Conservation (phyloP, 192 early-diverging fungal genomes). For the Umbelopsis isabellina region DNA sequence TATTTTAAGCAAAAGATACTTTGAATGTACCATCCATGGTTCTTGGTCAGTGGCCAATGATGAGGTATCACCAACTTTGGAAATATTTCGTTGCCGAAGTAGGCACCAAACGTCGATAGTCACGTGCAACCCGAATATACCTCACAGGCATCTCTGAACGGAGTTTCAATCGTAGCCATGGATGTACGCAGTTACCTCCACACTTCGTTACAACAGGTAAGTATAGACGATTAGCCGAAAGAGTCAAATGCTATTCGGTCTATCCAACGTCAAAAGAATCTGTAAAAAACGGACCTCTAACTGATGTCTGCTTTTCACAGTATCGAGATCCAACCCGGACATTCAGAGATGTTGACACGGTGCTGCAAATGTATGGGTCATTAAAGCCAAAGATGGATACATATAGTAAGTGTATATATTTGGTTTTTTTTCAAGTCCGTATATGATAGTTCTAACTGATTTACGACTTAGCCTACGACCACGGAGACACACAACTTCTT, state of each 20-base stretch:
- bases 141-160: neutral
- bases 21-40: neutral
- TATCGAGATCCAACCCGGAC: slow-evolving; percentile 65
- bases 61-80: neutral
- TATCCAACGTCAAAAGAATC: too few species aligned
- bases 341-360: slow-evolving; percentile 67
- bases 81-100: too few species aligned
- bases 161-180: slow-evolving; percentile 10
- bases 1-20: neutral
- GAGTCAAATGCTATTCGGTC: neutral
- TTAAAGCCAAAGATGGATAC: slow-evolving; percentile 70
- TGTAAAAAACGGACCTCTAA: neutral
- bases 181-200: slow-evolving; percentile 18
- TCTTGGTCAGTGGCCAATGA: neutral
- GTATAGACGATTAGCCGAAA: neutral
- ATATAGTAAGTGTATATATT: slow-evolving; percentile 56
- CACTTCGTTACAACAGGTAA: slow-evolving; percentile 17
- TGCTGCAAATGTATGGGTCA: slow-evolving; percentile 56
- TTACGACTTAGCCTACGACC: slow-evolving; percentile 51
- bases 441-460: neutral
- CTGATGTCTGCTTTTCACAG: slow-evolving; percentile 33
- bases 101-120: neutral
- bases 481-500: slow-evolving; percentile 63
- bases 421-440: neutral
- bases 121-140: neutral